Evolutionary conservation across 2,329 filamentous ascomycete genomes (phyloP), one percentile per base, ranked within the genome.

Genomic region (Cercospora zeae-maydis): DNA sequence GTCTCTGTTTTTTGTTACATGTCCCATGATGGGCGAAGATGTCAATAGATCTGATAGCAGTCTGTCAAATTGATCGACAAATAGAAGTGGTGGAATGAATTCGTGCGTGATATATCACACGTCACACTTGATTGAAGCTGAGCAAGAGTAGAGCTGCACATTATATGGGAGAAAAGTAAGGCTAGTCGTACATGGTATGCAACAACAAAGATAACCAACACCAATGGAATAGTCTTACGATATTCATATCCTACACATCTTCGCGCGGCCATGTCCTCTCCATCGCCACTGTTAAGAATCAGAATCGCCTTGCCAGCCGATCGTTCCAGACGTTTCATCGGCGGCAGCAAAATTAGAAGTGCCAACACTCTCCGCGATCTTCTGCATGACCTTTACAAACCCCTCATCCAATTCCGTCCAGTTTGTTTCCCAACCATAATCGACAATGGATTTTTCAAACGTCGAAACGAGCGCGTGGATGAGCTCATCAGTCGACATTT

Each of bases 351-450:
- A 45, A 45, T 13, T 7, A 37, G 39, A 45, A 45, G 39, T 10
- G 10, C 24, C 24, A 27, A 45, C 39, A 24, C 39, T 24, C 27
- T 37, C n/a, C 8, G 51, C 56, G 19, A 31, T 63, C 19, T 19
- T 55, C 49, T 54, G 30, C 61, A 59, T 55, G 9, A 59, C 42
- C 14, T 59, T 49, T 19, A 63, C 47, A 19, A 63, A 63, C 1
- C 9, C 30, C 39, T 54, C 37, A 2, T 57, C 56, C 30, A 63
- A 13, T 3, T 54, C 16, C 13, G 7, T 49, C 61, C 49, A 59
- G 13, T 59, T 49, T 31, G 39, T 58, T 4, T 27, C 61, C 62
- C 62, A 63, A 0, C 62, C 62, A 42, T 63, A 63, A 8, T 63
- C 62, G 11, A 59, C 39, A 11, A 63, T 34, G 19, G 58, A 56